Conservation (phyloP, 2,329 filamentous ascomycete genomes). For the Rugonectria rugulosa region DNA sequence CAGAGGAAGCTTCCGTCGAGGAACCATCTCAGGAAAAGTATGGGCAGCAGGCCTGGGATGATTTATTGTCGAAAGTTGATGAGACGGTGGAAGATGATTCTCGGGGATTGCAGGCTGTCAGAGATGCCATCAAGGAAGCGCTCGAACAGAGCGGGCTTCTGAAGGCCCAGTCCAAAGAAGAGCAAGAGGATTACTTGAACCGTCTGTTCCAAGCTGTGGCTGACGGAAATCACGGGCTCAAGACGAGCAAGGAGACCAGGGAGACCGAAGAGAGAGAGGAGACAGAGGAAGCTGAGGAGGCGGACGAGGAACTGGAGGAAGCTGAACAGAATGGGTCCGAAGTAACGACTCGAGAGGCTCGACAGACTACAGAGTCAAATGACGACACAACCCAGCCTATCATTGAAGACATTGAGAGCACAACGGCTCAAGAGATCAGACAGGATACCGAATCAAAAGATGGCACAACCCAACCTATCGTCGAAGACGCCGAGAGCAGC, state of each 20-base stretch:
- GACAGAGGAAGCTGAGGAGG: slow-evolving; percentile 33
- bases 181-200: slow-evolving; percentile 58
- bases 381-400: neutral
- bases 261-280: too few species aligned
- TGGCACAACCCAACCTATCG: too few species aligned
- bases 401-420: too few species aligned
- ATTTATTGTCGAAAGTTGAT: slow-evolving; percentile 63
- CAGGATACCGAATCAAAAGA: too few species aligned
- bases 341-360: neutral
- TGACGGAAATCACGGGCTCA: slow-evolving; percentile 39
- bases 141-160: slow-evolving; percentile 63
- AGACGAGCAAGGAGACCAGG: too few species aligned
- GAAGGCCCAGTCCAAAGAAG: slow-evolving; percentile 51
- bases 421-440: too few species aligned
- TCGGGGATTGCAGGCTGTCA: slow-evolving; percentile 57
- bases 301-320: slow-evolving; percentile 17
- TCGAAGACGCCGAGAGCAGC: too few species aligned
- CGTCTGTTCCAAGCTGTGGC: slow-evolving; percentile 59
- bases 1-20: slow-evolving; percentile 25
- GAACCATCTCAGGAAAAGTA: slow-evolving; percentile 31
- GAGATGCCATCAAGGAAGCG: slow-evolving; percentile 63
- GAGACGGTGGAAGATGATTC: slow-evolving; percentile 66
- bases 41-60: slow-evolving; percentile 57
- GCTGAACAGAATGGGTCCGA: slow-evolving; percentile 13
- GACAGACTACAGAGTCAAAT: slow-evolving; percentile 4